Evolutionary conservation across 805 yeast genomes (phyloP), one percentile per base, ranked within the genome.

Genomic region (Kazachstania viticola): DNA sequence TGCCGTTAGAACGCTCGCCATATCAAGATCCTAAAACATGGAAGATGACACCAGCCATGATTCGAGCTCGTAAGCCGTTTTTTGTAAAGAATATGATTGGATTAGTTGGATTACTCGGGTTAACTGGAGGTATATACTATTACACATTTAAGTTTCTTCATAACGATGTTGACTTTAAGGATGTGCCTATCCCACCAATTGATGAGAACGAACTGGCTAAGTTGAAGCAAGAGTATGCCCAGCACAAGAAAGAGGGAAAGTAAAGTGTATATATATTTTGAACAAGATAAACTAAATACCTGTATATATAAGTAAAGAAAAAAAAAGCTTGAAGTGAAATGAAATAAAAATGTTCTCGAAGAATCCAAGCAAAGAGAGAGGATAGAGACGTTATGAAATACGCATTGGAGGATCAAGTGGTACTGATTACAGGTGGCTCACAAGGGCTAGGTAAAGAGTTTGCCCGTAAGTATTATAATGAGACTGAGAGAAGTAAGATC

Each of bases 171-270:
- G 94, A 88, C 41, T 84, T 88, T 54, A 73, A 68, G 28, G 95
- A 87, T 53, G 83, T 88, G 44, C 96, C 96, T 25, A 75, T 88
- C 43, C 98, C 98, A 29, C 96, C 97, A 14, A 67, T 88, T 37
- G 69, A 78, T 25, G 91, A 80, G 38, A 75, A 68, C 33, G 91
- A 84, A 51, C 65, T 88, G 49, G 71, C 69, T 31, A 65, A 72
- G 54, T 68, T 87, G 61, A 75, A 71, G 56, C 65, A 69, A 49
- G 94, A 83, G 53, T 81, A 79, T 49, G 80, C 75, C n/a, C n/a
- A n/a, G n/a, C n/a, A n/a, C 12, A 14, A 17, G 32, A 25, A 24
- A 34, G 17, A 13, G 28, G 21, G 13, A 17, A 21, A 30, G n/a
- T 13, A 15, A 23, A 19, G 16, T 28, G 18, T 23, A 25, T 14